phyloP scores from a whole-genome alignment of 441 rosid species.

The Melastoma candidum region DNA sequence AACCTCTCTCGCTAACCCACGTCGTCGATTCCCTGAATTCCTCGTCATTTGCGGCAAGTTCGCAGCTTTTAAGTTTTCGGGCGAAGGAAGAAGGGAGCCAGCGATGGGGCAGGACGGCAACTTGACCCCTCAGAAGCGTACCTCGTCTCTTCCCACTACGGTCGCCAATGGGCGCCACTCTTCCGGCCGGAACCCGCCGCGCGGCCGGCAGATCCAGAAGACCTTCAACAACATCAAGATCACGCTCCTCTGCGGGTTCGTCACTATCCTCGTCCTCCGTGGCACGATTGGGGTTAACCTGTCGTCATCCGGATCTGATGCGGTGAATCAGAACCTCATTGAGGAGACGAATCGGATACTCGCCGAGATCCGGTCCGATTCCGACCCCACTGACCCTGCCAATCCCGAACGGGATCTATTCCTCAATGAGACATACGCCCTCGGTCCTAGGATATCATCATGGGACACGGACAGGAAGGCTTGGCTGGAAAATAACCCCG shows the following conservation, averaged over 20 bases:
- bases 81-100: not conserved
- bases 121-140: conserved; percentile 53
- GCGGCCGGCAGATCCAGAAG: conserved; percentile 87
- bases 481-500: too few species aligned
- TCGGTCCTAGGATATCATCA: conserved; percentile 62
- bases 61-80: not conserved
- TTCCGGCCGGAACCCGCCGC: conserved; percentile 20
- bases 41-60: not conserved
- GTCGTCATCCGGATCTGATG: conserved; percentile 65
- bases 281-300: conserved; percentile 43
- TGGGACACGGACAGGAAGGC: conserved; percentile 70
- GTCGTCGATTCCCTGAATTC: not conserved
- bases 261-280: conserved; percentile 85
- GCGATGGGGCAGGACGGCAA: conserved; percentile 49
- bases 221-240: conserved; percentile 95
- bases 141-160: conserved; percentile 34
- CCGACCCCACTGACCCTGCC: conserved; percentile 30
- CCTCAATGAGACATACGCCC: conserved; percentile 51
- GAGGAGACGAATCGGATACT: conserved; percentile 78
- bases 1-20: not conserved
- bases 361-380: conserved; percentile 83
- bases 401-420: conserved; percentile 32
- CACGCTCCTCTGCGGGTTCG: conserved; percentile 91
- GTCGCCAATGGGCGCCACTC: conserved; percentile 22
- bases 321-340: conserved; percentile 63